phyloP scores from a whole-genome alignment of 2,329 filamentous ascomycete species.

The Gnomoniopsis smithogilvyi region DNA sequence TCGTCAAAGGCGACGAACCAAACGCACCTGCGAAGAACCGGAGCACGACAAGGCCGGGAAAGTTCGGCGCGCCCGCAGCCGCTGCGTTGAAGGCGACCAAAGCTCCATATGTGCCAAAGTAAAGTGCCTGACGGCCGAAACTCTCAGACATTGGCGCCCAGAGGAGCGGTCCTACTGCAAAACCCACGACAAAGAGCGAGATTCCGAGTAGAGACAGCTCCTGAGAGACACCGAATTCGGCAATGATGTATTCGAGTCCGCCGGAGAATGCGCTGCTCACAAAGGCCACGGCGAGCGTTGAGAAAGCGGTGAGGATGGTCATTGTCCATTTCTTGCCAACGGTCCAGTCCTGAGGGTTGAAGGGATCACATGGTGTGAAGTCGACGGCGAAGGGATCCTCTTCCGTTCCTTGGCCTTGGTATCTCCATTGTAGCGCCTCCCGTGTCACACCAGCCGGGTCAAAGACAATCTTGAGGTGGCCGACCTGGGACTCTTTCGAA shows the following conservation, averaged over 20 bases:
- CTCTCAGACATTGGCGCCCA: constrained; percentile 40
- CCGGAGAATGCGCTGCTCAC: constrained; percentile 66
- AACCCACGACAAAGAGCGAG: constrained; percentile 29
- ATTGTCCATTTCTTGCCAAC: constrained; percentile 61
- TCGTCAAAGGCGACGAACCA: constrained; percentile 59
- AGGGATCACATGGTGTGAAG: constrained; percentile 63
- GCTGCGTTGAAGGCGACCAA: constrained; percentile 61
- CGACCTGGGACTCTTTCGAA: constrained; percentile 25
- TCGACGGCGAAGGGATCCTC: constrained; percentile 67
- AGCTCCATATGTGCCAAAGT: constrained; percentile 52
- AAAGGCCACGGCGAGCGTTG: constrained; percentile 68
- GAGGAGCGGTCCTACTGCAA: constrained; percentile 19
- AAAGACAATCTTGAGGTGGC: constrained; percentile 51
- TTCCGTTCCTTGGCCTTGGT: constrained; percentile 59
- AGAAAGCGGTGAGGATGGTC: constrained; percentile 59
- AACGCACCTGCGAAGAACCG: constrained; percentile 63
- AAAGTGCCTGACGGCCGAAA: constrained; percentile 58
- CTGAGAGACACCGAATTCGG: constrained; percentile 47
- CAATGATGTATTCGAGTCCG: constrained; percentile 50
- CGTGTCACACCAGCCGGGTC: constrained; percentile 57
- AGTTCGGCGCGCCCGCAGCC: constrained; percentile 54
- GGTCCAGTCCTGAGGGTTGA: constrained; percentile 63
- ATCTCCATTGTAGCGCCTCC: constrained; percentile 52
- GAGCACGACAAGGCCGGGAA: constrained; percentile 57
- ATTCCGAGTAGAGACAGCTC: constrained; percentile 59